A percentile compares a stretch with the other conserved stretches of the same genome.
Evolutionary conservation across 305 asterid genomes (phyloP).

Genomic region (Stenogyne calaminthoides): DNA sequence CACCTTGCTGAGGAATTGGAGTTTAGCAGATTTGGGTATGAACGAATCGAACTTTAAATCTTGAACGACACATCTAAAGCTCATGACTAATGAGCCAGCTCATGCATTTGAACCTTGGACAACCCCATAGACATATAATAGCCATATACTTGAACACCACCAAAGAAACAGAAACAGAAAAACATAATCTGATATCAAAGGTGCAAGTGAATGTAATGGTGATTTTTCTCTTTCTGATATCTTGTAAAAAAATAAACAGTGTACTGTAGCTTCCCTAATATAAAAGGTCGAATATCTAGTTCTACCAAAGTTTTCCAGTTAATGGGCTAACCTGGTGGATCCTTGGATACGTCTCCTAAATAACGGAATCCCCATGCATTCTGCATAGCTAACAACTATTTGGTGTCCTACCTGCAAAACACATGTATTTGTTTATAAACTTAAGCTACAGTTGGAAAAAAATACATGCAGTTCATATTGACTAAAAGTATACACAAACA

Average conservation of each 20-base stretch:
- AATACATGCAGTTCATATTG: background rate
- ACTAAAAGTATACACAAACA: slow-evolving; percentile 17
- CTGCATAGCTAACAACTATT: slow-evolving; percentile 73
- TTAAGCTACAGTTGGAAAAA: slow-evolving; percentile 5
- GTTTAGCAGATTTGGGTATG: background rate
- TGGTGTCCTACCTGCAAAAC: slow-evolving; percentile 88
- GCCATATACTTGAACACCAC: slow-evolving; percentile 15
- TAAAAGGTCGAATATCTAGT: slow-evolving; percentile 1
- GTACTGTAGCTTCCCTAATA: background rate
- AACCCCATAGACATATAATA: background rate
- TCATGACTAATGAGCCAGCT: background rate
- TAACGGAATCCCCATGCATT: slow-evolving; percentile 87
- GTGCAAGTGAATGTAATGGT: slow-evolving; percentile 1
- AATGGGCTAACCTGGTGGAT: slow-evolving; percentile 71
- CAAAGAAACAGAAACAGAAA: background rate
- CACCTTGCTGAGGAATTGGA: background rate
- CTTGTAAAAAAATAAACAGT: background rate
- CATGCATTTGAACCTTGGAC: background rate
- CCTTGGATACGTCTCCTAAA: slow-evolving; percentile 91
- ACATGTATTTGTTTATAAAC: background rate
- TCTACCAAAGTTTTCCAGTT: slow-evolving; percentile 26
- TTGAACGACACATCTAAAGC: background rate
- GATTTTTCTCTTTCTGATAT: background rate
- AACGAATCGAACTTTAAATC: background rate
- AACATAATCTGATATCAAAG: background rate